phyloP scores from a whole-genome alignment of 83 land plant genomes.

The Diphasiastrum complanatum region DNA sequence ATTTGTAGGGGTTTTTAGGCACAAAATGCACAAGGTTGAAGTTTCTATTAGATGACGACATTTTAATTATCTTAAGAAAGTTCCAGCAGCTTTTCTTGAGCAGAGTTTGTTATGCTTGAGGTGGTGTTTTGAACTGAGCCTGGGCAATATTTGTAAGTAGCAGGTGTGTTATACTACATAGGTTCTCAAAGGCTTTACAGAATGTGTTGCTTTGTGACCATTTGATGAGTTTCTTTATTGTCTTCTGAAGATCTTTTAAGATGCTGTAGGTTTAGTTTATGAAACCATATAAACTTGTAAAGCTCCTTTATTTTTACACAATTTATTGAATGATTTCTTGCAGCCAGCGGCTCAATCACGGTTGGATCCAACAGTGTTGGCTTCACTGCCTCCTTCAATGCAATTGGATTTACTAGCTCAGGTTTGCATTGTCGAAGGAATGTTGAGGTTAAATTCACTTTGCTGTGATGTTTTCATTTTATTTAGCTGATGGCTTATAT shows the following conservation, averaged over 20 bases:
- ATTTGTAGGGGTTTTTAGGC: too few relatives aligned
- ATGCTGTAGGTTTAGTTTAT: neutral
- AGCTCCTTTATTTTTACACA: neutral
- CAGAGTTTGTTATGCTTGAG: too few relatives aligned
- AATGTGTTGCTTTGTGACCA: too few relatives aligned
- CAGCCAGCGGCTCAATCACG: slow-evolving; percentile 60
- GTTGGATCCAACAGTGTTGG: slow-evolving; percentile 81
- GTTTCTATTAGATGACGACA: too few relatives aligned
- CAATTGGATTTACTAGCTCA: slow-evolving; percentile 95
- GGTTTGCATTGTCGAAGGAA: slow-evolving; percentile 30
- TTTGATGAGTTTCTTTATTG: too few relatives aligned
- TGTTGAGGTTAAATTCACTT: neutral
- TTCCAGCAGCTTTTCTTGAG: too few relatives aligned
- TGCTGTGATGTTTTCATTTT: neutral
- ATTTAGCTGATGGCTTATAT: slow-evolving; percentile 2
- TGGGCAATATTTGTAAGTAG: too few relatives aligned
- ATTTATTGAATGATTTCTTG: slow-evolving; percentile 22
- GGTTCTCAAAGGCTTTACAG: too few relatives aligned
- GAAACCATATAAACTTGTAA: neutral
- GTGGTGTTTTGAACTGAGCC: too few relatives aligned
- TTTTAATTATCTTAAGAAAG: too few relatives aligned
- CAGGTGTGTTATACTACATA: too few relatives aligned
- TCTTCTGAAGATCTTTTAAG: neutral
- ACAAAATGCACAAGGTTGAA: too few relatives aligned
- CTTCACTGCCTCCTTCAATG: slow-evolving; percentile 97